Base-by-base conservation (phyloP, 257 asterid species). In the Orobanche coerulescens region DNA sequence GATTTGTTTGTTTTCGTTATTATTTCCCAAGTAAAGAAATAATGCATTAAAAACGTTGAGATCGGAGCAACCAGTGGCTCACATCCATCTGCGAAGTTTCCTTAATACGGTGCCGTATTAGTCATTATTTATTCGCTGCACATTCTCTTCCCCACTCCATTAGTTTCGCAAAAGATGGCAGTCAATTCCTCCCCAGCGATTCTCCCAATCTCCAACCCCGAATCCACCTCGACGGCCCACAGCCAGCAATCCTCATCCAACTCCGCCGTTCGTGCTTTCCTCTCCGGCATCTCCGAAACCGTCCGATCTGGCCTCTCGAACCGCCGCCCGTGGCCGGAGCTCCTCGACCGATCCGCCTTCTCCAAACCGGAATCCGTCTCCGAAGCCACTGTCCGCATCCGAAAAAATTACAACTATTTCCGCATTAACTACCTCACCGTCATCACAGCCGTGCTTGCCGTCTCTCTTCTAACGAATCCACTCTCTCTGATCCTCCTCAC, bases 71-170 rank as follows among this genome's bases (percentile, higher is more conserved):
- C 65, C 40, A 60, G 20, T 37, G 50, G 26, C 37, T 47, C 44
- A 30, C 49, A 58, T 36, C 64, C 67, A 62, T 62, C 64, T 67
- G 57, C 51, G 61, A 49, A 44, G 37, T 61, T 43, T 49, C 46
- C 33, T 9, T 14, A 14, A 20, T 4, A 20, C 56, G 4, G 30
- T 23, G n/a, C 30, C 18, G 4, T 36, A 36, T 11, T 26, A 26
- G 31, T 26, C 5, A 5, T 26, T 20, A 46, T 6, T 16, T 46
- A 2, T 12, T 49, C 22, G 0, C 49, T 20, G 13, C 6, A 11
- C 5, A 13, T 3, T 50, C 8, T 50, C 4, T 18, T 23, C 53
- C 56, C 13, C 15, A n/a, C 9, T 49, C 15, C 49, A n/a, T 20
- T 14, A 46, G 18, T 42, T 12, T 2, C 4, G n/a, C n/a, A 4